Evolutionary conservation across 495 filamentous ascomycete species (phyloP).

Genomic region (Margaritispora aquatica): DNA sequence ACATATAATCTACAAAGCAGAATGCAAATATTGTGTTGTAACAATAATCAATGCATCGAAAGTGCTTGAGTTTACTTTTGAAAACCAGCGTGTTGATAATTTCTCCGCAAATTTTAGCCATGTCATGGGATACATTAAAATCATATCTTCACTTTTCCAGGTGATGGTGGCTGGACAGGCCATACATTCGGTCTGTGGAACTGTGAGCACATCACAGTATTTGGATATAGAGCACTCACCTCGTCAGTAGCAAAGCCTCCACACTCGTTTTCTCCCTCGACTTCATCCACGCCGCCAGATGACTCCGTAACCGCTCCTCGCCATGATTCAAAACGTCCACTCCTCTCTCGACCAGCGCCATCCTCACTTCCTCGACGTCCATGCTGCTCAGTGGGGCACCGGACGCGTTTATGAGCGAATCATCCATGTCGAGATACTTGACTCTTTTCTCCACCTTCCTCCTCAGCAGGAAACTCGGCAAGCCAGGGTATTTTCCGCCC

Average conservation of each 20-base stretch:
- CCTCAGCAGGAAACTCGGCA: slow-evolving; percentile 31
- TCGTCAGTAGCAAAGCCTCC: slow-evolving; percentile 20
- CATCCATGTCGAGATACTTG: slow-evolving; percentile 52
- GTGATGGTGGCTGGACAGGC: not conserved
- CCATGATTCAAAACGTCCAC: slow-evolving; percentile 29
- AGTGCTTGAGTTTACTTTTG: not conserved
- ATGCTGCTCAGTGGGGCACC: slow-evolving; percentile 44
- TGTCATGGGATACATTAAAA: too few relatives aligned
- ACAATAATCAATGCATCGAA: not conserved
- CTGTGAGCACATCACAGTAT: not conserved
- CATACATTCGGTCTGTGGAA: not conserved
- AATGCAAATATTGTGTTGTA: too few relatives aligned
- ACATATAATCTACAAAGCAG: not conserved
- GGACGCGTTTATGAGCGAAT: slow-evolving; percentile 45
- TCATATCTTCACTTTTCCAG: not conserved
- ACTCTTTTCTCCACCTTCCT: slow-evolving; percentile 36
- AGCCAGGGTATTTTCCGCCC: slow-evolving; percentile 27
- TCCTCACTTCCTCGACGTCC: slow-evolving; percentile 44
- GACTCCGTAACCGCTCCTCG: slow-evolving; percentile 19
- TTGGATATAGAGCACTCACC: slow-evolving; percentile 15
- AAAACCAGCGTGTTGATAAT: not conserved
- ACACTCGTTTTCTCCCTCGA: slow-evolving; percentile 18
- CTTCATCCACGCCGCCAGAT: slow-evolving; percentile 27
- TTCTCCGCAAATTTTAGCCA: too few relatives aligned
- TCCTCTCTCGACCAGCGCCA: slow-evolving; percentile 49